These are phyloP conservation scores for Calocybe gangraenosa DNA, from an alignment of 768 basidiomycete species.

Conservation along the genomic window DNA sequence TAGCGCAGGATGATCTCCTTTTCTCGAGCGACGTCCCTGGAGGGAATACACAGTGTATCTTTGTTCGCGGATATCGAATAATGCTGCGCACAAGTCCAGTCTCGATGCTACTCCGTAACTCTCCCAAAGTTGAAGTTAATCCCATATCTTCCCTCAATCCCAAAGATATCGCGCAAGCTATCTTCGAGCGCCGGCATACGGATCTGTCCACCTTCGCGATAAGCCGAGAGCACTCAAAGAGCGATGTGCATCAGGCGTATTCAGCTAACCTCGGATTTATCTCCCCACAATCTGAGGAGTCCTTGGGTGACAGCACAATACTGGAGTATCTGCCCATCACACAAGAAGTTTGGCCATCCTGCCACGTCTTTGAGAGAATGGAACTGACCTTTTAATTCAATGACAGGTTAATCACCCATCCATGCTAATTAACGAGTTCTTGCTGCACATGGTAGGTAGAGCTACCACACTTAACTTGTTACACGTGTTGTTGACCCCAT, in stretches of 20 bases:
- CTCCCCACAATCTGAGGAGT: not conserved
- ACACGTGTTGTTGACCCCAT: not conserved
- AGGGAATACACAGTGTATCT: conserved; percentile 11
- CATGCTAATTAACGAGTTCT: conserved; percentile 11
- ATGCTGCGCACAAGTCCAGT: conserved; percentile 11
- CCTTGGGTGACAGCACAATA: not conserved
- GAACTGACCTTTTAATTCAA: not conserved
- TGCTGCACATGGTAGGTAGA: conserved; percentile 11
- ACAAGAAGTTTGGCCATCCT: not conserved
- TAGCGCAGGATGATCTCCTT: conserved; percentile 8
- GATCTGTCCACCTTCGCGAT: not conserved
- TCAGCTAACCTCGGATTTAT: not conserved
- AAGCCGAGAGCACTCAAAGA: not conserved
- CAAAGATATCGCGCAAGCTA: conserved; percentile 4
- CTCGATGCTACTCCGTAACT: conserved; percentile 2
- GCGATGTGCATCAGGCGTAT: not conserved
- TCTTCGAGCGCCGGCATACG: not conserved
- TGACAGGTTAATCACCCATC: conserved; percentile 15
- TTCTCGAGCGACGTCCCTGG: conserved; percentile 8
- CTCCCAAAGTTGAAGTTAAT: conserved; percentile 6
- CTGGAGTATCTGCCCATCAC: conserved; percentile 5
- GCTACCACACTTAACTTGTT: not conserved
- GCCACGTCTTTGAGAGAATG: not conserved
- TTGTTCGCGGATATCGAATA: conserved; percentile 16
- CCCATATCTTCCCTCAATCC: conserved; percentile 8